Evolutionary conservation across 495 filamentous ascomycete species (phyloP), one percentile per base, ranked within the genome.

Genomic region (Aspergillus sparsus): DNA sequence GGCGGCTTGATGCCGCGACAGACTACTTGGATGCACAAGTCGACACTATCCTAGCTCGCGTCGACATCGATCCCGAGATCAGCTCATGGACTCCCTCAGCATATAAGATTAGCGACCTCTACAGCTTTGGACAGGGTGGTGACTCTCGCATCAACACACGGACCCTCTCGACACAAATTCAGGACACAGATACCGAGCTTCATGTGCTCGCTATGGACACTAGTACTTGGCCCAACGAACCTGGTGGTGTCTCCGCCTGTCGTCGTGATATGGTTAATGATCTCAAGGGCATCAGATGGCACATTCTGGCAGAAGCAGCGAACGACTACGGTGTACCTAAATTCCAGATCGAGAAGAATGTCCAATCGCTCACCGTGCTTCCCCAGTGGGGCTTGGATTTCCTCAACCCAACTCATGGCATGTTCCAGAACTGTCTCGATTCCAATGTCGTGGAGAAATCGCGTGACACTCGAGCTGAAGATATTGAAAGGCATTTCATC

Each of bases 311-410:
- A 31, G 85, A 87, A 65, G 81, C 82, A 2, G 85, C 83, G 15
- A 86, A 86, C 60, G 85, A 87, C 57, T 87, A 80, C 60, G 85
- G 85, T 6, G 70, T 87, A 3, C 85, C 85, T 0, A 84, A 85
- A 53, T 82, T 85, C 65, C 85, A 87, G 67, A 84, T 83, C 0
- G 85, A 87, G 67, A 74, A 77, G 58, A 87, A 87, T 42, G 80
- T 87, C 5, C 81, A 86, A 59, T 86, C 83, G 0, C 69, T 87
- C 51, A 87, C 85, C 58, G 66, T 86, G 12, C 74, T 87, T n/a
- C 85, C 85, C 1, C 78, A 87, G 0, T 87, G 85, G 85, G 85
- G 85, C 7, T 63, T 87, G 46, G 85, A 87, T 58, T 85, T 84
- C 60, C 67, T 85, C 10, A 83, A 78, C 13, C 83, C 85, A 0